phyloP scores from a whole-genome alignment of 306 rosid species.

The Cicer arietinum region DNA sequence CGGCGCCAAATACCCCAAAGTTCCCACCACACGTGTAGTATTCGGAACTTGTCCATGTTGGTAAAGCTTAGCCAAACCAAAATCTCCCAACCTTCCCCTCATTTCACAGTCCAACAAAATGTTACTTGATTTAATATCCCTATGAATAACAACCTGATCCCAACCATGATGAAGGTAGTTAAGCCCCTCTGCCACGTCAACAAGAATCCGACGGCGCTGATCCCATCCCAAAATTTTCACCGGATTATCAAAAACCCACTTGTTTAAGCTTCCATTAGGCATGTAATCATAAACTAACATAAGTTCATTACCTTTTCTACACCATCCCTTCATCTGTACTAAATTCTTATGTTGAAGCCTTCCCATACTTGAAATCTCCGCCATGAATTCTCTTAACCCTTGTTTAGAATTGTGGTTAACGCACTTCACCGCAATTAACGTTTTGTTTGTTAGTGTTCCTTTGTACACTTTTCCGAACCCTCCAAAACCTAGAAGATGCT shows the following conservation, averaged over 20 bases:
- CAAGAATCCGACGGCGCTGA: constrained; percentile 64
- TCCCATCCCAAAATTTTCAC: constrained; percentile 59
- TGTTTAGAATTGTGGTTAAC: constrained; percentile 93
- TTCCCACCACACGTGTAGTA: constrained; percentile 88
- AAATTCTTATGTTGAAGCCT: constrained; percentile 86
- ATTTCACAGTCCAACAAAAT: constrained; percentile 73
- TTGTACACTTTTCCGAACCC: constrained; percentile 88
- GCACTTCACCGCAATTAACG: constrained; percentile 83
- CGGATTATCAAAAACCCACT: constrained; percentile 72
- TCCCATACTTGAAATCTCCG: constrained; percentile 93
- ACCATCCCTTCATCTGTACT: constrained; percentile 96
- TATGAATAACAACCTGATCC: constrained; percentile 87
- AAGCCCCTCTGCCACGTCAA: constrained; percentile 87
- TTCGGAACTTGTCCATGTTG: constrained; percentile 83
- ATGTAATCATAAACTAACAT: constrained; percentile 89
- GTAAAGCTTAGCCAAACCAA: constrained; percentile 90
- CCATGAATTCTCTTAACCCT: constrained; percentile 92
- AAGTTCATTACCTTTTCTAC: constrained; percentile 68
- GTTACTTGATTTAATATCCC: constrained; percentile 87
- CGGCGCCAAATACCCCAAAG: constrained; percentile 88
- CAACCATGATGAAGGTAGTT: constrained; percentile 89
- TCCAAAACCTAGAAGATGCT: constrained; percentile 67
- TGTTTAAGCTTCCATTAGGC: constrained; percentile 89
- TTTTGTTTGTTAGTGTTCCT: constrained; percentile 60
- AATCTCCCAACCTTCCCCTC: constrained; percentile 87